These are phyloP conservation scores for Trypanosoma caninum DNA, from an alignment of 208 protist species.

Conservation along the genomic window DNA sequence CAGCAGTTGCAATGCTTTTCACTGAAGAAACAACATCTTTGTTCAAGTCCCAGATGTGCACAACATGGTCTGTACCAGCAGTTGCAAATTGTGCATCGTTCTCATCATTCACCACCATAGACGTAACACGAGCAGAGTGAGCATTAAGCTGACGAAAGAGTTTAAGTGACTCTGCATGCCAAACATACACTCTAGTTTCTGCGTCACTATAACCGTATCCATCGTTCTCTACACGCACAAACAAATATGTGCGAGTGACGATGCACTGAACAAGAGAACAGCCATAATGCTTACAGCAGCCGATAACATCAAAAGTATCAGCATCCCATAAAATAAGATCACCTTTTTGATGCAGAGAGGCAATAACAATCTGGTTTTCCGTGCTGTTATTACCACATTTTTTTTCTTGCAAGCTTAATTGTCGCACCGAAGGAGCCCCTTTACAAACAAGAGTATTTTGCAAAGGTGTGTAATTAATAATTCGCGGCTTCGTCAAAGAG, in stretches of 20 bases:
- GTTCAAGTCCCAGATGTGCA: constrained; percentile 71
- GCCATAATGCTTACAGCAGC: constrained; percentile 37
- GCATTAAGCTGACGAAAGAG: constrained; percentile 37
- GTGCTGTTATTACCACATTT: not conserved
- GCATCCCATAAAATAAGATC: constrained; percentile 70
- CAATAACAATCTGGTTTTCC: constrained; percentile 24
- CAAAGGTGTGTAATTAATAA: not conserved
- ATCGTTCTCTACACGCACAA: constrained; percentile 53
- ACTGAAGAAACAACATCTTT: constrained; percentile 9
- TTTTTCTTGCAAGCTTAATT: constrained; percentile 17
- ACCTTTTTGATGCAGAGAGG: constrained; percentile 63
- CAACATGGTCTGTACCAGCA: constrained; percentile 50
- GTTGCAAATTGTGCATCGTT: constrained; percentile 48
- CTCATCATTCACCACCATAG: constrained; percentile 41
- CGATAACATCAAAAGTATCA: constrained; percentile 33
- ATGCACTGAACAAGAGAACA: constrained; percentile 60
- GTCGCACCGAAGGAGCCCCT: constrained; percentile 22
- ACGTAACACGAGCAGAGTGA: constrained; percentile 59
- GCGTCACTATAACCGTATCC: constrained; percentile 34
- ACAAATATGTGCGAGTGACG: constrained; percentile 36
- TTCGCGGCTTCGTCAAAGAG: not conserved
- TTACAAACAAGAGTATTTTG: not conserved
- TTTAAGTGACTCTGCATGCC: constrained; percentile 44
- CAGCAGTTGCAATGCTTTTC: constrained; percentile 26
- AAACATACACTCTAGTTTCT: constrained; percentile 64